Conservation (phyloP, 1,284 basidiomycete species). For the Baeospora myosura region DNA sequence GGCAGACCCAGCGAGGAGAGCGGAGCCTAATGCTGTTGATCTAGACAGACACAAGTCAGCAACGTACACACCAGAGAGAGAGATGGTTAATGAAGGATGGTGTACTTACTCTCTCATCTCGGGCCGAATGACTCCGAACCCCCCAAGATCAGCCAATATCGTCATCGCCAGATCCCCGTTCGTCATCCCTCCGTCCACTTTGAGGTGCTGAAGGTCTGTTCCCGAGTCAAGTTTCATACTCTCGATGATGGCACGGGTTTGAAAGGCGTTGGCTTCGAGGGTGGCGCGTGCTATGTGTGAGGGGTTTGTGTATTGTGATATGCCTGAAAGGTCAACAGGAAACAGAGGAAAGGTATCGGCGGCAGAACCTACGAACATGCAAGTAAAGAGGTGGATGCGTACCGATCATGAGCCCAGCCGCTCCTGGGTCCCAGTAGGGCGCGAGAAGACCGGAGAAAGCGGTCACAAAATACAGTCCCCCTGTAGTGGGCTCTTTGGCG, state of each 20-base stretch:
- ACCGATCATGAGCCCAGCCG: slow-evolving; percentile 81
- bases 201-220: slow-evolving; percentile 70
- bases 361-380: not conserved
- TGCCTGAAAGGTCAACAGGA: slow-evolving; percentile 30
- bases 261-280: slow-evolving; percentile 84
- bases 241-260: slow-evolving; percentile 91
- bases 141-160: slow-evolving; percentile 88
- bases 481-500: slow-evolving; percentile 70
- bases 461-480: slow-evolving; percentile 96
- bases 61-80: not conserved
- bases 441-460: slow-evolving; percentile 91
- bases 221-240: slow-evolving; percentile 86
- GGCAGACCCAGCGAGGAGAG: slow-evolving; percentile 89
- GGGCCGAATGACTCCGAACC: slow-evolving; percentile 86
- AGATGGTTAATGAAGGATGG: not conserved
- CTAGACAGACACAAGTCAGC: slow-evolving; percentile 29
- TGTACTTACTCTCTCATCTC: slow-evolving; percentile 87
- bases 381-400: slow-evolving; percentile 10
- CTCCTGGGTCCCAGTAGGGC: slow-evolving; percentile 88
- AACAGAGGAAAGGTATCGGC: not conserved
- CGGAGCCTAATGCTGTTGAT: slow-evolving; percentile 94
- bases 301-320: slow-evolving; percentile 90
- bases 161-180: slow-evolving; percentile 89
- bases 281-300: slow-evolving; percentile 92
- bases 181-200: slow-evolving; percentile 93